A percentile compares a stretch with the other conserved stretches of the same genome.
Conservation (phyloP, 176 grass and related monocot genomes). For the Saccharum spontaneum region DNA sequence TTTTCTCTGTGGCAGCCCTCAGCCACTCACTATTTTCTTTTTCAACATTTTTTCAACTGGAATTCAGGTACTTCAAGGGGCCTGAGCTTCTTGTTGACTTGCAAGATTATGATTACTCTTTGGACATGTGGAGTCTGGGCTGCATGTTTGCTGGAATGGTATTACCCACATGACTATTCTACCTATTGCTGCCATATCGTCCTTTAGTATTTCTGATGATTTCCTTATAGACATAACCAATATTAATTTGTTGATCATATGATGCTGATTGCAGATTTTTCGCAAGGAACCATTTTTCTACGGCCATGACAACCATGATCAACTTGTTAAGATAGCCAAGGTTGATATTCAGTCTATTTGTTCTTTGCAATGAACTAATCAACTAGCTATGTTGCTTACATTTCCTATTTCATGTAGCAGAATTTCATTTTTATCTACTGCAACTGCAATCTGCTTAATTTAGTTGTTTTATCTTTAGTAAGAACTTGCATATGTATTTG, state of each 20-base stretch:
- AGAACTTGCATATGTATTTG: neutral
- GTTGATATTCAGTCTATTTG: constrained; percentile 30
- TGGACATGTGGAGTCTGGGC: constrained; percentile 94
- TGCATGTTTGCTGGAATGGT: constrained; percentile 96
- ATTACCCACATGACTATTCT: constrained; percentile 13
- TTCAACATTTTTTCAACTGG: constrained; percentile 7
- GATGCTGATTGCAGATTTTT: constrained; percentile 57
- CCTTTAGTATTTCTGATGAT: neutral
- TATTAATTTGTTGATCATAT: neutral
- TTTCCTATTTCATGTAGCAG: neutral
- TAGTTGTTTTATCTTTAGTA: neutral
- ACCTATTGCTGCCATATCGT: neutral
- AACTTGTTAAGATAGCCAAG: constrained; percentile 86
- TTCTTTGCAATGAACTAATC: constrained; percentile 4
- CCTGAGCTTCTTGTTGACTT: constrained; percentile 90
- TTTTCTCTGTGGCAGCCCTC: neutral
- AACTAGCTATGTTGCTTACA: neutral
- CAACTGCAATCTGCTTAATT: neutral
- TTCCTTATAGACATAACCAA: neutral
- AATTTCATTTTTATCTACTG: neutral
- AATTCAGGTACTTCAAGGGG: constrained; percentile 78
- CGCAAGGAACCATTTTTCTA: constrained; percentile 86
- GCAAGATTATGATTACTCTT: constrained; percentile 86
- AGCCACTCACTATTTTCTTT: neutral
- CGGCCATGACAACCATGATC: constrained; percentile 80